Evolutionary conservation across 805 yeast genomes (phyloP).

Genomic region (Saccharomycopsis microspora): DNA sequence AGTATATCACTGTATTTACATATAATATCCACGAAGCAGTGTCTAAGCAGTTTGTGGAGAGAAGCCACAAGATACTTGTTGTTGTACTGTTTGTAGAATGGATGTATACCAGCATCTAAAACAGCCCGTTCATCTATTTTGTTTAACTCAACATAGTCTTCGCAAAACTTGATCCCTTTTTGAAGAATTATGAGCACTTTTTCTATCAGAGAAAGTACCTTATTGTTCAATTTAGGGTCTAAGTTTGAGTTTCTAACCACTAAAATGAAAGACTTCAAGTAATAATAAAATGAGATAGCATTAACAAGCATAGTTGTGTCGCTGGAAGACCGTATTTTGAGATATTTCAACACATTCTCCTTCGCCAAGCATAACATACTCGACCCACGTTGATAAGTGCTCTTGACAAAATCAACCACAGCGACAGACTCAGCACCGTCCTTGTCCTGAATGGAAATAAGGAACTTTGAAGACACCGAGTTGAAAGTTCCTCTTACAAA

Average conservation of each 20-base stretch:
- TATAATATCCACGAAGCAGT: constrained; percentile 6
- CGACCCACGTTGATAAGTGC: background rate
- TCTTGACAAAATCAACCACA: constrained; percentile 5
- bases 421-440: constrained; percentile 6
- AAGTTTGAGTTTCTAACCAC: constrained; percentile 6
- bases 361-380: background rate
- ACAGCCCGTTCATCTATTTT: background rate
- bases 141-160: constrained; percentile 7
- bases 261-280: constrained; percentile 5
- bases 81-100: constrained; percentile 9
- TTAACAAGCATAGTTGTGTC: constrained; percentile 6
- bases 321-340: constrained; percentile 5
- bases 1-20: constrained; percentile 9
- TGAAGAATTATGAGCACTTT: constrained; percentile 4
- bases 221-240: constrained; percentile 8
- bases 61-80: constrained; percentile 9
- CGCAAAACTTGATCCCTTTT: constrained; percentile 11
- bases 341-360: background rate
- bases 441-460: constrained; percentile 11
- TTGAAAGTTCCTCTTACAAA: constrained; percentile 8
- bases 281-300: constrained; percentile 9
- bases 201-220: constrained; percentile 8
- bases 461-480: constrained; percentile 9
- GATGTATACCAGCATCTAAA: background rate
- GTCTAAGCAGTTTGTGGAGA: constrained; percentile 1